These are phyloP conservation scores for Solanum hybrid DNA, from an alignment of 305 asterid species.

Conservation along the genomic window DNA sequence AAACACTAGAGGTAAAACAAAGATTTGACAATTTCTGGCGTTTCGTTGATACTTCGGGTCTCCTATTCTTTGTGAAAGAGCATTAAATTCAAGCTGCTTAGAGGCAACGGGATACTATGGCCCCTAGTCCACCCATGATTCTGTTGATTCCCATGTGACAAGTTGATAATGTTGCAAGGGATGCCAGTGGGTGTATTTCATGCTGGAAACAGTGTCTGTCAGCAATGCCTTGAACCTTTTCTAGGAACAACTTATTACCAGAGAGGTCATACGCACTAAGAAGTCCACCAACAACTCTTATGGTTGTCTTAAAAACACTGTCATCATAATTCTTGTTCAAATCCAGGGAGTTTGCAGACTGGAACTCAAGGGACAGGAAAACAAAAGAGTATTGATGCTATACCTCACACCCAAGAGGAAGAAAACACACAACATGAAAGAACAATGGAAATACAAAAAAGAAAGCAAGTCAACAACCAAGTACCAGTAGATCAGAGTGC, in stretches of 20 bases:
- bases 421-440: background rate
- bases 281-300: slow-evolving; percentile 98
- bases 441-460: background rate
- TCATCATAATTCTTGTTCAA: slow-evolving; percentile 83
- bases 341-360: slow-evolving; percentile 58
- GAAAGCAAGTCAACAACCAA: background rate
- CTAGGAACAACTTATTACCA: slow-evolving; percentile 84
- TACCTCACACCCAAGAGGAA: too few relatives aligned
- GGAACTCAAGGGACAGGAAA: too few relatives aligned
- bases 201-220: slow-evolving; percentile 78
- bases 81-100: slow-evolving; percentile 94
- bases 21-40: slow-evolving; percentile 97
- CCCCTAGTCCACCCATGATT: slow-evolving; percentile 99
- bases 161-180: slow-evolving; percentile 79
- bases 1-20: slow-evolving; percentile 93
- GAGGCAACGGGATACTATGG: slow-evolving; percentile 84
- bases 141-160: slow-evolving; percentile 79
- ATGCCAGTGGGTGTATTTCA: slow-evolving; percentile 91
- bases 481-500: background rate
- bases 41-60: slow-evolving; percentile 78
- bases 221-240: slow-evolving; percentile 87
- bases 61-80: slow-evolving; percentile 93
- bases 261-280: slow-evolving; percentile 88
- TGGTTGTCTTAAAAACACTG: slow-evolving; percentile 85
- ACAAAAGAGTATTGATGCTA: too few relatives aligned